phyloP scores from a whole-genome alignment of 2,329 filamentous ascomycete species.

The Talaromyces sp. region DNA sequence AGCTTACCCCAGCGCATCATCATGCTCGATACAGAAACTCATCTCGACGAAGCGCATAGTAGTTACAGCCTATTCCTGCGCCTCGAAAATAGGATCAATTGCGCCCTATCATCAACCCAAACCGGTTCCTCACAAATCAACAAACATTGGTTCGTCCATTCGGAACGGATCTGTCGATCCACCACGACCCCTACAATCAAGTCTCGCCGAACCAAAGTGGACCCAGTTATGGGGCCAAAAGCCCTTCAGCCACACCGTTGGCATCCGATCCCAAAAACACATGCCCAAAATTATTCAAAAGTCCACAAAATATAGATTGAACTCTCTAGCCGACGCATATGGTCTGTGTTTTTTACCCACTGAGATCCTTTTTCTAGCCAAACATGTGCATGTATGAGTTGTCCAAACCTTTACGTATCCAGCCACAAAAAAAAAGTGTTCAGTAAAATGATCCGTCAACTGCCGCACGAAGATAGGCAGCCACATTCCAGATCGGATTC shows the following conservation, averaged over 20 bases:
- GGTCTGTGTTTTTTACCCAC: too few species aligned
- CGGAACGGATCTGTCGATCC: constrained; percentile 1
- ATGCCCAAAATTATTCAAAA: too few species aligned
- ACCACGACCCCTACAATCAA: neutral
- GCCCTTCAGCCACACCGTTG: neutral
- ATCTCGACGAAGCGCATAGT: neutral
- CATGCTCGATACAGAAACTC: neutral
- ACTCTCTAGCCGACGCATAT: too few species aligned
- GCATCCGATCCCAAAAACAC: neutral
- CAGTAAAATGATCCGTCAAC: too few species aligned
- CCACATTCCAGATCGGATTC: too few species aligned
- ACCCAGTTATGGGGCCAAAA: neutral
- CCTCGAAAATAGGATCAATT: neutral
- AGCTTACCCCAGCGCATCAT: neutral
- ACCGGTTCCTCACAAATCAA: neutral
- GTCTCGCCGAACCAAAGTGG: neutral
- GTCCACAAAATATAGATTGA: too few species aligned
- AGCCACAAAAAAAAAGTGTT: too few species aligned
- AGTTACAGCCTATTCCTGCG: too few species aligned
- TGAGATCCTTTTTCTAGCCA: too few species aligned
- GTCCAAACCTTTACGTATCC: too few species aligned
- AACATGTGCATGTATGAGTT: too few species aligned
- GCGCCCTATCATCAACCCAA: neutral
- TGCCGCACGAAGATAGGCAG: too few species aligned
- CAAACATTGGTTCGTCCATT: neutral